Evolutionary conservation across 805 yeast genomes (phyloP).

Genomic region (Candida orba): DNA sequence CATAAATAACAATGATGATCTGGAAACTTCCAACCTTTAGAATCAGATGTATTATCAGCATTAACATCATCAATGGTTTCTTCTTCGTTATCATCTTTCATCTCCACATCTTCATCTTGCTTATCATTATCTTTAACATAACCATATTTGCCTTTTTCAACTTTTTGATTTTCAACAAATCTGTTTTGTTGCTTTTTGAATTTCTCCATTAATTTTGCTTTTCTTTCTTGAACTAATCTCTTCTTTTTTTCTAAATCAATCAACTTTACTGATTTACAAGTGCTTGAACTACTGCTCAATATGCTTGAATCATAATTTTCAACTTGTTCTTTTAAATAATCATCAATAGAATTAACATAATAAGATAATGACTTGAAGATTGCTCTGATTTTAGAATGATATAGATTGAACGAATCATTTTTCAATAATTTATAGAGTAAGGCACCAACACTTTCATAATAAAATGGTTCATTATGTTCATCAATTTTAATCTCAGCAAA

Average conservation of each 20-base stretch:
- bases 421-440: slow-evolving; percentile 34
- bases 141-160: slow-evolving; percentile 15
- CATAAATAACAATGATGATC: slow-evolving; percentile 74
- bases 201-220: slow-evolving; percentile 65
- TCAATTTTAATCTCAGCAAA: slow-evolving; percentile 30
- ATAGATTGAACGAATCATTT: slow-evolving; percentile 32
- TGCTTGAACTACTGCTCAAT: slow-evolving; percentile 4
- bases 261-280: slow-evolving; percentile 2
- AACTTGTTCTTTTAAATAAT: slow-evolving; percentile 29
- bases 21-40: slow-evolving; percentile 53
- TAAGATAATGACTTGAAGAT: slow-evolving; percentile 33
- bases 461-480: slow-evolving; percentile 30
- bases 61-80: slow-evolving; percentile 22
- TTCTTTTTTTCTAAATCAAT: slow-evolving; percentile 53
- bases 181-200: slow-evolving; percentile 72
- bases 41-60: neutral
- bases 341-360: slow-evolving; percentile 25
- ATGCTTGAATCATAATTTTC: slow-evolving; percentile 25
- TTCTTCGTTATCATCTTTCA: slow-evolving; percentile 26
- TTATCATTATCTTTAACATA: slow-evolving; percentile 7
- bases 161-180: slow-evolving; percentile 47
- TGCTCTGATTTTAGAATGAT: slow-evolving; percentile 51
- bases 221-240: slow-evolving; percentile 60
- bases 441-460: slow-evolving; percentile 33
- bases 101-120: slow-evolving; percentile 26